phyloP scores from a whole-genome alignment of 805 yeast species.

The Metschnikowia similis region DNA sequence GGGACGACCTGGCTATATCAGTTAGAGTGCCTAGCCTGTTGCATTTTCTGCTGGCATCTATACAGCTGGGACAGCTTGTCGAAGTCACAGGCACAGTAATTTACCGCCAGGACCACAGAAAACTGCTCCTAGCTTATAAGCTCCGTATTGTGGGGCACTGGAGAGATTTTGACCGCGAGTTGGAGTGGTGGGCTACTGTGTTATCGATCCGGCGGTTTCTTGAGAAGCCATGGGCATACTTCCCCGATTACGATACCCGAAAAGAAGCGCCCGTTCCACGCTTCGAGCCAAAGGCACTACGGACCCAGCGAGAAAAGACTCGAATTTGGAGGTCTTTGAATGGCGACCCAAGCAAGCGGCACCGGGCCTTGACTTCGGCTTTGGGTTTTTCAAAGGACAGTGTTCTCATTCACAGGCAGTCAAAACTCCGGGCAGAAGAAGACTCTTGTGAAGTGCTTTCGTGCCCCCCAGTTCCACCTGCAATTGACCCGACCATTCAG shows the following conservation, averaged over 20 bases:
- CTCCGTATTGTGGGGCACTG: conserved; percentile 15
- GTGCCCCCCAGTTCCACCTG: background rate
- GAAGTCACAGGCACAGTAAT: conserved; percentile 21
- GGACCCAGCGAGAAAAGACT: conserved; percentile 77
- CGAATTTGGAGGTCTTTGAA: background rate
- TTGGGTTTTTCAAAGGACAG: background rate
- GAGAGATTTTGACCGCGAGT: conserved; percentile 22
- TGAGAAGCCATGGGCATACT: conserved; percentile 25
- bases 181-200: conserved; percentile 26
- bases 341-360: background rate
- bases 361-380: background rate
- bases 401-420: background rate
- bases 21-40: conserved; percentile 17
- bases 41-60: conserved; percentile 14
- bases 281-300: conserved; percentile 85
- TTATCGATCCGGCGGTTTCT: conserved; percentile 20
- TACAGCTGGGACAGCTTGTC: conserved; percentile 23
- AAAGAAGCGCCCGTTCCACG: background rate
- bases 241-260: background rate
- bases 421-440: background rate
- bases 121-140: conserved; percentile 7
- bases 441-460: background rate
- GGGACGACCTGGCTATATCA: conserved; percentile 23
- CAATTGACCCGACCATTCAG: background rate
- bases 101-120: conserved; percentile 5